Percentiles rank a stretch among this genome's conserved stretches.
These are phyloP conservation scores for Fimicolochytrium jonesii DNA, from an alignment of 192 early-diverging fungal species.

Conservation along the genomic window DNA sequence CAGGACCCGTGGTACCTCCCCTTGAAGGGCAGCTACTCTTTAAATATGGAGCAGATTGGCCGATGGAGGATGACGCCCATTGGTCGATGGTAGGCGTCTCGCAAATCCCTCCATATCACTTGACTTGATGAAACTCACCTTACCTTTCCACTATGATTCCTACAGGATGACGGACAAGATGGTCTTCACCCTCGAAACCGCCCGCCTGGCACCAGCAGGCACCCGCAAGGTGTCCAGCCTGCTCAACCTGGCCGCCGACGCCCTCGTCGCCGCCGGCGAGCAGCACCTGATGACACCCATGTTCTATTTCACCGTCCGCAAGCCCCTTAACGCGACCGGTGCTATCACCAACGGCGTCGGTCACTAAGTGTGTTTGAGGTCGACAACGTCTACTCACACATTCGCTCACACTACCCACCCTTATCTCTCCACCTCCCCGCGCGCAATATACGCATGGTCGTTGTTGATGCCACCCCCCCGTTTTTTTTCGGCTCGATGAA, in stretches of 20 bases:
- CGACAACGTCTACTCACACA: too few species aligned
- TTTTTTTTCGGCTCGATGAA: too few species aligned
- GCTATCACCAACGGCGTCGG: slow-evolving; percentile 2
- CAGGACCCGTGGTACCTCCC: slow-evolving; percentile 79
- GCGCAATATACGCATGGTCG: too few species aligned
- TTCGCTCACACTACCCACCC: too few species aligned
- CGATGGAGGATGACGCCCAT: slow-evolving; percentile 39
- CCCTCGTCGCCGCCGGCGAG: slow-evolving; percentile 75
- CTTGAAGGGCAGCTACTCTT: slow-evolving; percentile 57
- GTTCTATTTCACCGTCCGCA: slow-evolving; percentile 67
- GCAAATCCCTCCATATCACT: not conserved
- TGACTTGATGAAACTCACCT: slow-evolving; percentile 22
- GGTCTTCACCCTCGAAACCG: slow-evolving; percentile 70
- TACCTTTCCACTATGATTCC: slow-evolving; percentile 27
- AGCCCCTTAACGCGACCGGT: slow-evolving; percentile 34
- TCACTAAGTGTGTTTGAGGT: too few species aligned
- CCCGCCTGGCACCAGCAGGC: slow-evolving; percentile 82
- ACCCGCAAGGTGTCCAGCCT: slow-evolving; percentile 78
- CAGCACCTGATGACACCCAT: slow-evolving; percentile 90
- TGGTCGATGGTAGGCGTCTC: slow-evolving; percentile 33
- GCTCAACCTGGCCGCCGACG: slow-evolving; percentile 75
- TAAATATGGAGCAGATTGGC: slow-evolving; percentile 29
- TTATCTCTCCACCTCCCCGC: too few species aligned
- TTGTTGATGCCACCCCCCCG: too few species aligned
- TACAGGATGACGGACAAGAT: slow-evolving; percentile 73